Base-by-base conservation (phyloP, 2,329 filamentous ascomycete genomes). In the Ambrosiella beaveri region DNA sequence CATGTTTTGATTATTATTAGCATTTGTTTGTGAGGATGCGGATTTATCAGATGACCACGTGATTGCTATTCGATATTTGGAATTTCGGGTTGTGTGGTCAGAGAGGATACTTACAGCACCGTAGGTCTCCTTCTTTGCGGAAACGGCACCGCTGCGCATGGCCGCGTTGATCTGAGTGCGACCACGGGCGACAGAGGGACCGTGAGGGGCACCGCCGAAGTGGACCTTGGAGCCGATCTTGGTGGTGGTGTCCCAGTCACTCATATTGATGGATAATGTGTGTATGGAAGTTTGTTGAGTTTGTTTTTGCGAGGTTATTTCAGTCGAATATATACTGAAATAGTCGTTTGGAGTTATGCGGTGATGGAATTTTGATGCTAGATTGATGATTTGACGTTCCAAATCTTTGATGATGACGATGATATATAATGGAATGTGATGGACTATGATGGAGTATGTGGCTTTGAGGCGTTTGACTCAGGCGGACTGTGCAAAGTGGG, bases 81-180 rank as follows among this genome's bases (percentile, higher is more conserved):
- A 35, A 19, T 11, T 27, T 49, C 8, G 45, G 12, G 15, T 27
- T 51, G 40, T 50, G 19, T 4, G 13, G 19, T 12, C 6, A 5
- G 50, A 17, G 56, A 57, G 51, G 27, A 61, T 19, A 78, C 85
- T 66, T 84, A 93, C 88, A 64, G 84, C 70, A 70, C 79, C 74
- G 68, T 69, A 82, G 71, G 98, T 98, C 86, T 98, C 98, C 76
- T 98, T 91, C 0, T 91, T 95, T 61, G 76, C 78, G 63, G 95
- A 71, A 65, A 94, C 71, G 60, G 79, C 78, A 62, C 93, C 93
- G 62, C 76, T 79, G 63, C 93, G 84, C 73, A 87, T 82, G 36
- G 93, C 93, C 61, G 91, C 91, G 72, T 98, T 98, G 65, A 98
- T 74, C 40, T 88, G 81, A 60, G 74, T 67, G 71, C 87, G 88